Evolutionary conservation across 1,284 basidiomycete species (phyloP).

Genomic region (Exsudoporus floridanus): DNA sequence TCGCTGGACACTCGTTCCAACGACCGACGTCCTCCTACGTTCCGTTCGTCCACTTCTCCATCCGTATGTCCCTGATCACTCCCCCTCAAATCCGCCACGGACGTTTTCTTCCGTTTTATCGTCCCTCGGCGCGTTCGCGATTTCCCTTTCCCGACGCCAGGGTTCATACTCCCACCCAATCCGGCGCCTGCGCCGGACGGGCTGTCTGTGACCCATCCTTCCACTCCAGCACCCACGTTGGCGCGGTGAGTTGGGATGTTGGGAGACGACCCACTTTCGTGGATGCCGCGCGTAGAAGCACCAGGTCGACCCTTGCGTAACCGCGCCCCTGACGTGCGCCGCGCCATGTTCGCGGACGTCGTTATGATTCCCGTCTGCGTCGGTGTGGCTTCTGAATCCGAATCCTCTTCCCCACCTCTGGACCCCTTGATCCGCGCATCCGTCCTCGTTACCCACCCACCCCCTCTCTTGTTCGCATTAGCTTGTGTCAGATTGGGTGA

Average conservation of each 20-base stretch:
- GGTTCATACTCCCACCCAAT: neutral
- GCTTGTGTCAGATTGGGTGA: neutral
- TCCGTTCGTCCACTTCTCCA: conserved; percentile 17
- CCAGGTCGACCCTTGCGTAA: conserved; percentile 28
- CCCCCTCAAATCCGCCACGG: conserved; percentile 29
- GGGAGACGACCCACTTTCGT: conserved; percentile 1
- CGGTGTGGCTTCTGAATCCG: conserved; percentile 14
- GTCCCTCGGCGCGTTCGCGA: conserved; percentile 4
- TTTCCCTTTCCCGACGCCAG: neutral
- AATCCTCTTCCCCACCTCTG: neutral
- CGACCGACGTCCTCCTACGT: neutral
- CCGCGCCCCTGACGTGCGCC: conserved; percentile 14
- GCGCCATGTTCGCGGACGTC: neutral
- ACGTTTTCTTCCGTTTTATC: conserved; percentile 16
- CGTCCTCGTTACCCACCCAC: conserved; percentile 32
- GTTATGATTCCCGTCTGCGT: neutral
- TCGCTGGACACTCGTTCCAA: neutral
- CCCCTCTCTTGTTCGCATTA: neutral
- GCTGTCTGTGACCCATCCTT: conserved; percentile 29
- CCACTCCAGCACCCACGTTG: neutral
- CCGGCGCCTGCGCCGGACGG: neutral
- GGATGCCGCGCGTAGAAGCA: neutral
- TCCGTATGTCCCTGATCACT: conserved; percentile 30
- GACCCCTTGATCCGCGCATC: conserved; percentile 22
- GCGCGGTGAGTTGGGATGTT: neutral